phyloP scores from a whole-genome alignment of 192 early-diverging fungal species.

The Coemansia sp. region DNA sequence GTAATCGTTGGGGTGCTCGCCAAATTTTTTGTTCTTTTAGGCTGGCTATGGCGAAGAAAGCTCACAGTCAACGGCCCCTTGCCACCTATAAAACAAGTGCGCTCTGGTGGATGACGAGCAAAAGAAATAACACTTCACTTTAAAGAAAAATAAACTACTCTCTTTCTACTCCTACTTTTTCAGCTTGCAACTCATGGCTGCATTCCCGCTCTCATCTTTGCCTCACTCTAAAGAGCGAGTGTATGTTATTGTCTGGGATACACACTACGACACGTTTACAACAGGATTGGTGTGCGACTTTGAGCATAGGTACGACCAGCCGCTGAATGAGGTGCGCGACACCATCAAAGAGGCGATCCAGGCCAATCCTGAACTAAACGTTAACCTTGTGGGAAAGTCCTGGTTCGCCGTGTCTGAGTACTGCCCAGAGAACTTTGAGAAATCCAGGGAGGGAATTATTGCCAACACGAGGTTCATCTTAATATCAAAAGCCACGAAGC shows the following conservation, averaged over 20 bases:
- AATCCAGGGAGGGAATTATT: not conserved
- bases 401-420: not conserved
- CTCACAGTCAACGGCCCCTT: not conserved
- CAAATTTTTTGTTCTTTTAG: not conserved
- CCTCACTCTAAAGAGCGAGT: not conserved
- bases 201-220: not conserved
- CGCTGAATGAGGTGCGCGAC: not conserved
- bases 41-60: not conserved
- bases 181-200: not conserved
- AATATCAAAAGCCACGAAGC: not conserved
- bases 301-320: not conserved
- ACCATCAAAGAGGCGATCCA: not conserved
- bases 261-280: not conserved
- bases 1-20: not conserved
- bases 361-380: not conserved
- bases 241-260: conserved; percentile 1
- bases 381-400: not conserved
- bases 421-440: not conserved
- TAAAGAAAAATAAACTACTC: not conserved
- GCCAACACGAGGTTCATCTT: not conserved
- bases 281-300: not conserved
- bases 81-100: not conserved
- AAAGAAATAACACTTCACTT: too few relatives aligned
- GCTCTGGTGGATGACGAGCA: not conserved
- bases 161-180: not conserved